These are phyloP conservation scores for Phialophora macrospora DNA, from an alignment of 2,329 filamentous ascomycete genomes.

Conservation along the genomic window DNA sequence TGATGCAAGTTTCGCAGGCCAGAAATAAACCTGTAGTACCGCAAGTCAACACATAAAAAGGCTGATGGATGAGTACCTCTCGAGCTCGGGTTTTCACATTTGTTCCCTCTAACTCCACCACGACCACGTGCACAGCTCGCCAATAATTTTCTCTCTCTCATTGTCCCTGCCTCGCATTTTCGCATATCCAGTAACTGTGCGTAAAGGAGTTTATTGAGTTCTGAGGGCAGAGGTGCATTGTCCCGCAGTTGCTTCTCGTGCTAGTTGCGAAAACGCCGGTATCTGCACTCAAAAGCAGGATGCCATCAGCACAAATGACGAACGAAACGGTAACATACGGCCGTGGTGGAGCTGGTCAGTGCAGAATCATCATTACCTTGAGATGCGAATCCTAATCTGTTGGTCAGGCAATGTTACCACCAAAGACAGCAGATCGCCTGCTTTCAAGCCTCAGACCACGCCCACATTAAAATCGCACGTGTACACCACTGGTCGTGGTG, in stretches of 20 bases:
- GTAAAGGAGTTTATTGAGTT: neutral
- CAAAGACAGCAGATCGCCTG: slow-evolving; percentile 55
- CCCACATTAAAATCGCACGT: slow-evolving; percentile 81
- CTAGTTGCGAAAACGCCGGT: neutral
- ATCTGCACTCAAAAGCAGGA: neutral
- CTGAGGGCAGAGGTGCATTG: neutral
- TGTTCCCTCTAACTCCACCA: neutral
- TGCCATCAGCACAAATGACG: slow-evolving; percentile 5
- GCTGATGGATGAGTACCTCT: neutral
- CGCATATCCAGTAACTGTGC: neutral
- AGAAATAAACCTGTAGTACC: neutral
- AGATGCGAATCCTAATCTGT: slow-evolving; percentile 8
- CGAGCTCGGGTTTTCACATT: neutral
- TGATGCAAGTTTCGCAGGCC: slow-evolving; percentile 20
- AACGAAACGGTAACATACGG: slow-evolving; percentile 29
- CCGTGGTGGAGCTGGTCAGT: slow-evolving; percentile 38
- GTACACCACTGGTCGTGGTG: slow-evolving; percentile 88
- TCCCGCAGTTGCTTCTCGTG: neutral
- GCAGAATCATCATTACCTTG: neutral
- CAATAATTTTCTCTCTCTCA: neutral
- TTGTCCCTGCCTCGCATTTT: neutral
- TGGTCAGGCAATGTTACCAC: slow-evolving; percentile 66
- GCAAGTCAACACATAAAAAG: neutral
- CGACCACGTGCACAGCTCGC: neutral
- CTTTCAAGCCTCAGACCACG: slow-evolving; percentile 72